Evolutionary conservation across 2,329 filamentous ascomycete species (phyloP), one percentile per base, ranked within the genome.

Genomic region (Cladosporium sp.): DNA sequence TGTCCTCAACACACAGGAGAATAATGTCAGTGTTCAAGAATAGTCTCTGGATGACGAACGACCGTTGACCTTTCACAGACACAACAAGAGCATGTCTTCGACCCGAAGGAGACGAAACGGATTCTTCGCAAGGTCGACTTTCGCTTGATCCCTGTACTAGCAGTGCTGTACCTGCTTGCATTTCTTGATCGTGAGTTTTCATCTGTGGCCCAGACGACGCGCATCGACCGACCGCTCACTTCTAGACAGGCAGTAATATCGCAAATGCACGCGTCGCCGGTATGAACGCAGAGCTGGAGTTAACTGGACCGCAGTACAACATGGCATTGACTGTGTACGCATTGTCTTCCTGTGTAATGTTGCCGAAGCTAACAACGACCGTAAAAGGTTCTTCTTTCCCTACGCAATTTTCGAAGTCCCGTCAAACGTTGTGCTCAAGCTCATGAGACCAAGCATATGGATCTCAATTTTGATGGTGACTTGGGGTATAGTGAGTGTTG

Each of bases 121-220:
- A 72, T 84, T n/a, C 70, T 84, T 5, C 73, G 79, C 58, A 85
- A 84, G 72, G 77, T 79, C 60, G 83, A 85, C 68, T 66, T 83
- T 16, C 77, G 80, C 57, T 76, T 85, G 39, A 73, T 85, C 7
- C 83, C 83, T 0, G 79, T 82, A 28, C 73, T 85, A 16, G 54
- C 61, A 11, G 58, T 82, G 3, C 72, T 85, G 0, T 82, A 80
- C 65, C 69, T 82, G 46, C 60, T 70, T 26, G 74, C 78, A 5
- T 83, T 82, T 67, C 73, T 83, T 5, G 81, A 82, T 67, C 76
- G 81, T n/a, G 16, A 1, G 54, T 32, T 11, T 28, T 13, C 1
- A 11, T n/a, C 46, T 10, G 23, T 13, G 21, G 23, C 11, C 10
- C 10, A 13, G 7, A 5, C 25, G 18, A 54, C 13, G 51, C 14